Conservation (phyloP, 495 filamentous ascomycete genomes). For the Aspergillus cavernicola region DNA sequence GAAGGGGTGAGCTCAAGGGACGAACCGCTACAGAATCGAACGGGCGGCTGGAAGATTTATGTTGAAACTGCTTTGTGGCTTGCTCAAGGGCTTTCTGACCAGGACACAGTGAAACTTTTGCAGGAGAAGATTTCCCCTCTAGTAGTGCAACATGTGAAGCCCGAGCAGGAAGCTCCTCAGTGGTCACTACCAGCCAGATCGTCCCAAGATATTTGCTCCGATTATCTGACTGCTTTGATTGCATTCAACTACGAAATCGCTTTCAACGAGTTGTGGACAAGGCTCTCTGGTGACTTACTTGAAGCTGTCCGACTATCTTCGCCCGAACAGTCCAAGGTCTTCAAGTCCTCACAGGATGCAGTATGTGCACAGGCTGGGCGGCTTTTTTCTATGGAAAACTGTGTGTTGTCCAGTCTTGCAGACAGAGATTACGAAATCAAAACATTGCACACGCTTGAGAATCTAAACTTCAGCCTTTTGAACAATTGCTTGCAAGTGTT, state of each 20-base stretch:
- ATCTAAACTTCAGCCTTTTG: constrained; percentile 37
- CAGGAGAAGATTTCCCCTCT: constrained; percentile 51
- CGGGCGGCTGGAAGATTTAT: constrained; percentile 70
- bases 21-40: constrained; percentile 63
- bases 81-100: constrained; percentile 35
- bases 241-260: constrained; percentile 24
- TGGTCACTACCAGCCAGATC: constrained; percentile 48
- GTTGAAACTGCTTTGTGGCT: constrained; percentile 54
- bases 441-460: constrained; percentile 23
- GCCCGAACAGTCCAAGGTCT: constrained; percentile 75
- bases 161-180: constrained; percentile 36
- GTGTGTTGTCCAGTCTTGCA: constrained; percentile 34
- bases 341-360: constrained; percentile 62
- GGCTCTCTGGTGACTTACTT: constrained; percentile 51
- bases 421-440: constrained; percentile 24
- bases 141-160: constrained; percentile 54
- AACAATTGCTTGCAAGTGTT: constrained; percentile 48
- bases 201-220: constrained; percentile 34
- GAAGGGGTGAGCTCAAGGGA: constrained; percentile 68
- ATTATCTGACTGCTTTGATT: constrained; percentile 32
- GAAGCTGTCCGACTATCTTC: constrained; percentile 63
- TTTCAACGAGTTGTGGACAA: constrained; percentile 49
- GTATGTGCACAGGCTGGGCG: constrained; percentile 57
- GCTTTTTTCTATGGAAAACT: constrained; percentile 57
- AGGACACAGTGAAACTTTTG: constrained; percentile 48